phyloP scores from a whole-genome alignment of 2,329 filamentous ascomycete species.

The Exophiala calicioides region DNA sequence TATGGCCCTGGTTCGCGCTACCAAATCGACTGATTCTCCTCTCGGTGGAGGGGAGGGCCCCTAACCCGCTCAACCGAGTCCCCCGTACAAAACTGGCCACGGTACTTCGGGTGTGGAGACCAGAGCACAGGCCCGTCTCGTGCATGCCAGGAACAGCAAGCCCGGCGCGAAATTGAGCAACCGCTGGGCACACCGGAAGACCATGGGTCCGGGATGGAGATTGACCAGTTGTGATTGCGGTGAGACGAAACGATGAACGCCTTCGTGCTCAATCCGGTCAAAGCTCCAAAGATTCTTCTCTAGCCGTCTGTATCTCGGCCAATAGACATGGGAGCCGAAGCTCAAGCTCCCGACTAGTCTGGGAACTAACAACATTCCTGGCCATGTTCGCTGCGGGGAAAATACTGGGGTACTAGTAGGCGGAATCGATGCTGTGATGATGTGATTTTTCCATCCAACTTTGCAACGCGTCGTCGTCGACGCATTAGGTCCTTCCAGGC shows the following conservation, averaged over 20 bases:
- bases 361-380: constrained; percentile 11
- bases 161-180: constrained; percentile 19
- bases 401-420: constrained; percentile 25
- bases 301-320: constrained; percentile 3
- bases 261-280: constrained; percentile 10
- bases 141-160: not conserved
- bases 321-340: constrained; percentile 9
- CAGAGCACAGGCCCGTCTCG: constrained; percentile 2
- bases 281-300: constrained; percentile 12
- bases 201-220: constrained; percentile 11
- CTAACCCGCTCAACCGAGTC: constrained; percentile 28
- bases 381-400: constrained; percentile 21
- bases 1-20: constrained; percentile 8
- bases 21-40: constrained; percentile 24
- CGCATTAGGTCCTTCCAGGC: not conserved
- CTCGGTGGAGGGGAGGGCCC: constrained; percentile 29
- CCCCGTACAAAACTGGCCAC: constrained; percentile 1
- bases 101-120: constrained; percentile 7
- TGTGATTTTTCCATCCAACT: too few relatives aligned
- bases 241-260: not conserved
- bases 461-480: not conserved
- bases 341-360: constrained; percentile 22
- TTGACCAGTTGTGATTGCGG: constrained; percentile 16
- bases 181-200: constrained; percentile 9
- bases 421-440: constrained; percentile 9